phyloP scores from a whole-genome alignment of 495 filamentous ascomycete genomes.

The Jackrogersella multiformis region DNA sequence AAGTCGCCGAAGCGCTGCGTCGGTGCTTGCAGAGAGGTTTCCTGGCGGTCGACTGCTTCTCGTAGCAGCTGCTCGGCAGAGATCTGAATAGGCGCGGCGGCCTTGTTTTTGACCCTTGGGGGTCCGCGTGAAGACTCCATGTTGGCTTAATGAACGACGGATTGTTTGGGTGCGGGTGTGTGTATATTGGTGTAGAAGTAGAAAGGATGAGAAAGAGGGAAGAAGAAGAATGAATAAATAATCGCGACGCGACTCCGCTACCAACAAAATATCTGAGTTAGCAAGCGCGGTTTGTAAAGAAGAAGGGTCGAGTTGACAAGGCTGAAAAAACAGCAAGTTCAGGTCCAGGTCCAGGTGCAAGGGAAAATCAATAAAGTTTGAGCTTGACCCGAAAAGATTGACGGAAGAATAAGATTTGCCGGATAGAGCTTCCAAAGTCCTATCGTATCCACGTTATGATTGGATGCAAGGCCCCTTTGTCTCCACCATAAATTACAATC shows the following conservation, averaged over 20 bases:
- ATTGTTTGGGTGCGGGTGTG: not conserved
- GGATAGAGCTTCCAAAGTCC: not conserved
- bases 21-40: conserved; percentile 84
- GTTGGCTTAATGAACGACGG: conserved; percentile 37
- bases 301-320: conserved; percentile 16
- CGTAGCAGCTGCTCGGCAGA: conserved; percentile 96
- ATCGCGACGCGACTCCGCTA: conserved; percentile 1
- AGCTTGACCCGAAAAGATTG: not conserved
- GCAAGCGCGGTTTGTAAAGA: not conserved
- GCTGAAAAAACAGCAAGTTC: conserved; percentile 23
- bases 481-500: conserved; percentile 33
- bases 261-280: conserved; percentile 14
- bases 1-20: conserved; percentile 96
- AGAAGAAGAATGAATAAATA: not conserved
- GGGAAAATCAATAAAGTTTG: not conserved
- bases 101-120: conserved; percentile 98
- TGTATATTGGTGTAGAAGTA: not conserved
- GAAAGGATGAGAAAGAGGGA: not conserved
- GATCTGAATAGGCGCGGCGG: conserved; percentile 84
- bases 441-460: not conserved
- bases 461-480: not conserved
- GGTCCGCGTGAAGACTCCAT: conserved; percentile 97
- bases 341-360: too few relatives aligned
- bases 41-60: conserved; percentile 97
- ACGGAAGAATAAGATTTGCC: conserved; percentile 25